Conservation (phyloP, 2,329 filamentous ascomycete genomes). For the Neurospora sp. region DNA sequence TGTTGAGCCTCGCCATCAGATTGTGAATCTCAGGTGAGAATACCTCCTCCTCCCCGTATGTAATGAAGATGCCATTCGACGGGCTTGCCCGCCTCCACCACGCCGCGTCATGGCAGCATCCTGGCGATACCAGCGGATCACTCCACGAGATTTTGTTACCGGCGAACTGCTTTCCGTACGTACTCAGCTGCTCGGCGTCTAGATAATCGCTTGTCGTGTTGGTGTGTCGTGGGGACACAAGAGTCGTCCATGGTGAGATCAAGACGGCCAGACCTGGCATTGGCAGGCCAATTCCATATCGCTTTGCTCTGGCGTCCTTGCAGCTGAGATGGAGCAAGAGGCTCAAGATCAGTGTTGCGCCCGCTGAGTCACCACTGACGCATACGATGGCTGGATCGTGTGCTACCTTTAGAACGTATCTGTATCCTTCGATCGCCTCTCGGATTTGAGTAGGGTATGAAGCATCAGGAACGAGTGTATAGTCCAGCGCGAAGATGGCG, state of each 20-base stretch:
- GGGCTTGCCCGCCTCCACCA: conserved; percentile 63
- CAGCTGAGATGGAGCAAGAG: conserved; percentile 57
- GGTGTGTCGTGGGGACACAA: conserved; percentile 57
- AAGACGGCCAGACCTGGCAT: conserved; percentile 47
- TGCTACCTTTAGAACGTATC: conserved; percentile 53
- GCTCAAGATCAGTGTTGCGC: conserved; percentile 63
- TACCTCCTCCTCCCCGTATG: conserved; percentile 70
- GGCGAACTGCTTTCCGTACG: conserved; percentile 62
- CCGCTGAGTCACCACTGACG: conserved; percentile 71
- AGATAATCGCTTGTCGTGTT: conserved; percentile 70
- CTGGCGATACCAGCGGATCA: conserved; percentile 59
- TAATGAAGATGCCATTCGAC: conserved; percentile 55
- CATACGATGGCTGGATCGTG: conserved; percentile 53
- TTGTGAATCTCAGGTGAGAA: conserved; percentile 60
- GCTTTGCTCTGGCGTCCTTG: conserved; percentile 25
- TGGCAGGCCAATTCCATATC: conserved; percentile 3
- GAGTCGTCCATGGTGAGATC: conserved; percentile 73
- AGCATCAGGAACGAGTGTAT: conserved; percentile 67
- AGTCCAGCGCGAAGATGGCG: conserved; percentile 70
- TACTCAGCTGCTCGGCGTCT: conserved; percentile 53
- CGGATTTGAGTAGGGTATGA: conserved; percentile 65
- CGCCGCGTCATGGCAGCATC: conserved; percentile 52
- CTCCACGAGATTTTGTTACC: conserved; percentile 36
- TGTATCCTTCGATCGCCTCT: conserved; percentile 61
- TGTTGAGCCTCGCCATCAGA: conserved; percentile 45